A percentile compares a stretch with the other conserved stretches of the same genome.
Conservation (phyloP, 78 protist genomes). For the Dictyostelium firmibasis region DNA sequence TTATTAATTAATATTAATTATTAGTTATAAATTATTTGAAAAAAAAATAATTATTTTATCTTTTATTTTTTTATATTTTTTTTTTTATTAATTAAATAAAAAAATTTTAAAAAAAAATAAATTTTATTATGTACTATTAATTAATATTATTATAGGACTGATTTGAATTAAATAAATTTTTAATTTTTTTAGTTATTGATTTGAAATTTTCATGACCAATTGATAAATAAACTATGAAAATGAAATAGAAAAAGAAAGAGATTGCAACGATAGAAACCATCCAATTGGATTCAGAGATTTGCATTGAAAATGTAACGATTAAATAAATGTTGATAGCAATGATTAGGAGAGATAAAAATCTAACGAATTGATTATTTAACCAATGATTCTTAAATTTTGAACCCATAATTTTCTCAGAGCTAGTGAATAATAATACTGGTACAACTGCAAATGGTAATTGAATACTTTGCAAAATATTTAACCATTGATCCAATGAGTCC, state of each 20-base stretch:
- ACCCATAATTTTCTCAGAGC: conserved; percentile 43
- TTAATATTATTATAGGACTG: neutral
- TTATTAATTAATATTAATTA: no score
- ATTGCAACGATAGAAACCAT: neutral
- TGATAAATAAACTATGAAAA: conserved; percentile 39
- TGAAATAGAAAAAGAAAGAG: conserved; percentile 51
- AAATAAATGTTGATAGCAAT: conserved; percentile 61
- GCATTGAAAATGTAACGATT: conserved; percentile 23
- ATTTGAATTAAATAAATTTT: neutral
- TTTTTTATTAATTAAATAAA: neutral
- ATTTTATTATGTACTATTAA: neutral
- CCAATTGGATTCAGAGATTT: conserved; percentile 9
- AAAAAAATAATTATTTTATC: neutral
- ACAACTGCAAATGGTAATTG: conserved; percentile 90
- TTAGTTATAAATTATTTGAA: neutral
- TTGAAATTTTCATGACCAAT: neutral
- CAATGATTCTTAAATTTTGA: conserved; percentile 61
- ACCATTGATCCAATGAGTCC: conserved; percentile 79
- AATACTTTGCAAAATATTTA: conserved; percentile 86
- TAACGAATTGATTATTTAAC: conserved; percentile 47
- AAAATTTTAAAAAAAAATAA: neutral
- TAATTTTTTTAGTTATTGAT: neutral
- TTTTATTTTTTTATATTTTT: neutral
- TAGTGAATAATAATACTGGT: conserved; percentile 70
- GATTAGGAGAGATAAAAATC: conserved; percentile 37